Evolutionary conservation across 164 flowering plant species (phyloP).

Genomic region (Cinnamomum micranthum): DNA sequence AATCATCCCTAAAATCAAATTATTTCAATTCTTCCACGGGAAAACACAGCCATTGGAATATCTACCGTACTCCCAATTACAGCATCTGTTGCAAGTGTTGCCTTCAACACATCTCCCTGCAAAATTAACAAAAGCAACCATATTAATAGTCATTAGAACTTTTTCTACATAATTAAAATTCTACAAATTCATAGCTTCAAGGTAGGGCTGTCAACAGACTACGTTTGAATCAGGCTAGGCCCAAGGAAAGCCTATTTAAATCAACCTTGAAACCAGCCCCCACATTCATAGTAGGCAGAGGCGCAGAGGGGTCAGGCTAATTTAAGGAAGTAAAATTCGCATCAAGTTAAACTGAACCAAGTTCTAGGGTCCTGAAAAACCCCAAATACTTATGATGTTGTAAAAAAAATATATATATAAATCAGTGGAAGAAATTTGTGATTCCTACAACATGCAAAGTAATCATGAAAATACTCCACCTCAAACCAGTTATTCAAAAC

Average conservation of each 20-base stretch:
- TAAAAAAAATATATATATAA: neutral
- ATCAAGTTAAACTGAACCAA: too few species aligned
- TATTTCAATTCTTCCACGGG: neutral
- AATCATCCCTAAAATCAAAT: neutral
- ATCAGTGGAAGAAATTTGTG: neutral
- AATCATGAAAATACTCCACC: conserved; percentile 41
- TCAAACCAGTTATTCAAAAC: conserved; percentile 97
- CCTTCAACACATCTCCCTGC: conserved; percentile 87
- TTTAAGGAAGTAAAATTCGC: neutral
- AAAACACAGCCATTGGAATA: neutral
- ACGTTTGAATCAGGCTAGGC: neutral
- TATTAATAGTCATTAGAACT: neutral
- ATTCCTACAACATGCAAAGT: neutral
- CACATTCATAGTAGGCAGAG: neutral
- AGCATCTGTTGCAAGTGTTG: conserved; percentile 97
- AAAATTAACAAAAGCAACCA: conserved; percentile 11
- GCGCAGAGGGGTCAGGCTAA: neutral
- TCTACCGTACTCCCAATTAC: conserved; percentile 80
- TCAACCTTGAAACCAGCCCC: neutral
- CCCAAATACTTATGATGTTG: neutral
- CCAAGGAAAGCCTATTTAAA: neutral
- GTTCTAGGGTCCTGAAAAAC: too few species aligned
- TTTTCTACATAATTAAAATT: too few species aligned
- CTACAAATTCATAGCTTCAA: neutral
- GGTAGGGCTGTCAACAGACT: neutral